A percentile compares a stretch with the other conserved stretches of the same genome.
Evolutionary conservation across 345 rosid genomes (phyloP).

Genomic region (Citrus sinensis): DVS_A1.0 CM039164.1:27974501-27975000

Average conservation of each 20-base stretch:
- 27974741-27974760: background rate
- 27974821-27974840: background rate
- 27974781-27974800: background rate
- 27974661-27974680: background rate
- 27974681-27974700: background rate
- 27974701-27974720: background rate
- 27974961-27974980: background rate
- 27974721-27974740: background rate
- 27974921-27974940: background rate
- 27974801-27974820: no score
- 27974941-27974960: background rate
- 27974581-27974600: background rate
- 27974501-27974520: background rate
- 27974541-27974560: background rate
- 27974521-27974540: background rate
- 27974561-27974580: no score
- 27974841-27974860: background rate
- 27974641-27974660: background rate
- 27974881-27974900: background rate
- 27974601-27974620: background rate
- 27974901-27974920: slow-evolving; percentile 11
- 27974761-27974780: background rate
- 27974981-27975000: background rate
- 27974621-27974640: background rate
- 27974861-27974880: background rate